These are phyloP conservation scores for Hypoxylon sp. DNA, from an alignment of 2,329 filamentous ascomycete species.

Conservation along the genomic window DNA sequence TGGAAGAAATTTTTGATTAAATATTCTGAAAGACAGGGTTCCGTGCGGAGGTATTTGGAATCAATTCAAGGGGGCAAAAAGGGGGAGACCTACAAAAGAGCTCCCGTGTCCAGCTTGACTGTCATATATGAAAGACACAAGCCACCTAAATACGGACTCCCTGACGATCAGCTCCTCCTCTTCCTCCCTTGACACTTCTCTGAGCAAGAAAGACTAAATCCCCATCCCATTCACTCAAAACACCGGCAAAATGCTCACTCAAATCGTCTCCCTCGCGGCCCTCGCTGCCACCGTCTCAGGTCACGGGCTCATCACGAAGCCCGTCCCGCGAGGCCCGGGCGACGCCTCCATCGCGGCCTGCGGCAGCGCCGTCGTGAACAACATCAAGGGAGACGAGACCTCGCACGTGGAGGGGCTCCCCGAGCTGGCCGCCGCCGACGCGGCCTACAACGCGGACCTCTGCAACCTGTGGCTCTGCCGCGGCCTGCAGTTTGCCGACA, in stretches of 20 bases:
- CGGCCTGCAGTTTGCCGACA: conserved; percentile 53
- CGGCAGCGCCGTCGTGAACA: conserved; percentile 38
- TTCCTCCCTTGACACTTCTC: conserved; percentile 1
- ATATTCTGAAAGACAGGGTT: conserved; percentile 20
- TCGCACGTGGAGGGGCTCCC: conserved; percentile 46
- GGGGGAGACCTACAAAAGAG: conserved; percentile 35
- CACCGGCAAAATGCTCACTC: conserved; percentile 34
- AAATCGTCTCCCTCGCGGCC: conserved; percentile 33
- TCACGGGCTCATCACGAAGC: conserved; percentile 43
- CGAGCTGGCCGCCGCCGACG: conserved; percentile 42
- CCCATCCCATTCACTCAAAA: not conserved
- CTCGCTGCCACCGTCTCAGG: conserved; percentile 36
- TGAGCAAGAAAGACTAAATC: not conserved
- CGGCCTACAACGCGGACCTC: conserved; percentile 37
- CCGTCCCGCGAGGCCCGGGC: conserved; percentile 39
- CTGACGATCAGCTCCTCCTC: not conserved
- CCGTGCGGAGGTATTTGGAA: conserved; percentile 29
- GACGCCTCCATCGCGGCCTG: conserved; percentile 40
- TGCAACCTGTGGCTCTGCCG: conserved; percentile 53
- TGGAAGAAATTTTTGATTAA: conserved; percentile 26
- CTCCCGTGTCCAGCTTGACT: conserved; percentile 16
- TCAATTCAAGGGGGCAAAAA: conserved; percentile 13
- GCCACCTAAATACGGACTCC: conserved; percentile 5
- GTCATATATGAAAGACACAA: conserved; percentile 17
- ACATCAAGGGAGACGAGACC: conserved; percentile 42